Percentiles rank a stretch among this genome's conserved stretches.
These are phyloP conservation scores for Excoecaria cochinchinensis DNA, from an alignment of 345 rosid genomes.

Conservation along the genomic window DNA sequence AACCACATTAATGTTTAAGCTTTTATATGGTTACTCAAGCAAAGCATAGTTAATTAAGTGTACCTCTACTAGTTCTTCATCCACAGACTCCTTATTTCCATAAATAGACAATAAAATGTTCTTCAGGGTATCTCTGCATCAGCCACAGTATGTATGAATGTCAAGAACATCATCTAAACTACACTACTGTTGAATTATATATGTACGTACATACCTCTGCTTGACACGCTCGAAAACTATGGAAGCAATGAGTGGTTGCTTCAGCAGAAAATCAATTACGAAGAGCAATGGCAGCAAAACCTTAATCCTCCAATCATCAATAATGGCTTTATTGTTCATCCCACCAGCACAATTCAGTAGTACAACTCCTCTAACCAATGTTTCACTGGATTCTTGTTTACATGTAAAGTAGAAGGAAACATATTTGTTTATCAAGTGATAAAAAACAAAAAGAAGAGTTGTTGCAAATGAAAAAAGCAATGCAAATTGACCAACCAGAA, in stretches of 20 bases:
- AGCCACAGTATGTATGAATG: neutral
- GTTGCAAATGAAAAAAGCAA: neutral
- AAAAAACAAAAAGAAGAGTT: neutral
- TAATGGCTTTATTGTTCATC: slow-evolving; percentile 91
- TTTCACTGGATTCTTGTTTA: slow-evolving; percentile 41
- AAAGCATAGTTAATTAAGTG: neutral
- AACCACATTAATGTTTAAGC: too few relatives aligned
- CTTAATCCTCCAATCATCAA: slow-evolving; percentile 97
- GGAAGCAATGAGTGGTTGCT: slow-evolving; percentile 62
- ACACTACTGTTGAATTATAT: too few relatives aligned
- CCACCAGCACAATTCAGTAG: slow-evolving; percentile 92
- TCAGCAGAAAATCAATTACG: slow-evolving; percentile 71
- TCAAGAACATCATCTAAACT: too few relatives aligned
- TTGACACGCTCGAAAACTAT: slow-evolving; percentile 72
- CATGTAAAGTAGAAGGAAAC: neutral
- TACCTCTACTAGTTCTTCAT: slow-evolving; percentile 83
- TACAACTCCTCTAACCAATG: slow-evolving; percentile 69
- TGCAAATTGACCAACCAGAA: slow-evolving; percentile 42
- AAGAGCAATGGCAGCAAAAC: slow-evolving; percentile 67
- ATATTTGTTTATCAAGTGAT: neutral
- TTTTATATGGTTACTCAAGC: neutral
- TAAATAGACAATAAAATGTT: slow-evolving; percentile 63
- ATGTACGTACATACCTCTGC: slow-evolving; percentile 41
- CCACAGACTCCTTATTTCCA: slow-evolving; percentile 74
- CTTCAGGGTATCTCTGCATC: slow-evolving; percentile 65